Base-by-base conservation (phyloP, 1,139 yeast species). In the Dujonia santamariae region DNA sequence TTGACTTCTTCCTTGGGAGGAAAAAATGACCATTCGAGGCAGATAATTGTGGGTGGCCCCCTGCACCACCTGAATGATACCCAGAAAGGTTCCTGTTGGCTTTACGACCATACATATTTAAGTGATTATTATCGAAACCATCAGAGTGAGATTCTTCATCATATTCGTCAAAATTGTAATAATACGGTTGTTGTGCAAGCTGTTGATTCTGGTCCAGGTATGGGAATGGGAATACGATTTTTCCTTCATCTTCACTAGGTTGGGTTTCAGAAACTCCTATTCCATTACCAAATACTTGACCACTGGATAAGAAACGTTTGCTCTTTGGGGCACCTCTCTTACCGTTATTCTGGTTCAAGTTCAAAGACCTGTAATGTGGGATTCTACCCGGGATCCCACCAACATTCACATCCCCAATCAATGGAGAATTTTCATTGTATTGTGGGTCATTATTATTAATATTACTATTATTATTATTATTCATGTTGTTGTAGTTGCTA, bases 211-310 rank as follows among this genome's bases (percentile, higher is more conserved):
- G 55, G 15, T 63, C 66, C 8, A 59, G 61, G 35, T 79, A 83
- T 0, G 86, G 86, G 12, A 82, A 80, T 30, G 80, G 78, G 40
- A 76, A 73, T 15, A 66, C 59, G 36, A 62, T 59, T 21, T 39
- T 42, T 15, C 36, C 22, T n/a, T 42, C 40, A 16, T 31, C 34
- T n/a, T n/a, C n/a, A n/a, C 15, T 9, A 4, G 31, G 32, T 24
- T 28, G 32, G 9, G 32, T 16, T 15, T 35, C 40, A 7, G 34
- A 38, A 15, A 32, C 41, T 13, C 30, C 22, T 16, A 33, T 32
- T n/a, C 29, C 26, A 11, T 22, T 20, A 7, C 22, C 31, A 16
- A 48, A 42, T 4, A 61, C 51, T 31, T 56, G 63, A 13, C 69
- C 61, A 20, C 66, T 52, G 12, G 72, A 60, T 28, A 64, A 44